Percentiles rank a stretch among this genome's conserved stretches.
phyloP scores from a whole-genome alignment of 2,329 filamentous ascomycete species.

The Claviceps monticola region DNA sequence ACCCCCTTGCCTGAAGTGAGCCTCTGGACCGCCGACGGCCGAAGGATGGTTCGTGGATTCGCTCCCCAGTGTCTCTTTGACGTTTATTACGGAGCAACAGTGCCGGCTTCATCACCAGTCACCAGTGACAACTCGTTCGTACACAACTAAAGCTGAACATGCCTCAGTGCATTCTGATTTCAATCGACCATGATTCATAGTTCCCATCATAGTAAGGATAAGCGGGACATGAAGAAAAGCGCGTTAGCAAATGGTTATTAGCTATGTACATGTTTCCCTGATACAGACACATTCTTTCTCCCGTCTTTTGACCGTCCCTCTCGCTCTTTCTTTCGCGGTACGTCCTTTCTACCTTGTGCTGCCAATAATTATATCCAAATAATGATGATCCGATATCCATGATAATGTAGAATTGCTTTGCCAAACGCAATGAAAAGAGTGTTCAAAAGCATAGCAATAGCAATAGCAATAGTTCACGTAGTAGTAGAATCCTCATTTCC shows the following conservation, averaged over 20 bases:
- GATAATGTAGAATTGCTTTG: not conserved
- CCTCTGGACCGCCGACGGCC: too few relatives aligned
- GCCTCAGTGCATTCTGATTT: too few relatives aligned
- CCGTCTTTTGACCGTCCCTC: not conserved
- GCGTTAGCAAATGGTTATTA: not conserved
- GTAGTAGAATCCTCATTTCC: not conserved
- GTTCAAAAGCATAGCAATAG: not conserved
- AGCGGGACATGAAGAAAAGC: too few relatives aligned
- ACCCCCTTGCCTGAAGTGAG: too few relatives aligned
- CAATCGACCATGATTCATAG: too few relatives aligned
- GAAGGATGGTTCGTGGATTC: too few relatives aligned
- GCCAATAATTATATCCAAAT: not conserved
- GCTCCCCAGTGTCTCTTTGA: too few relatives aligned
- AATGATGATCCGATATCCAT: not conserved
- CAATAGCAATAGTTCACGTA: too few relatives aligned
- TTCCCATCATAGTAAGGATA: not conserved
- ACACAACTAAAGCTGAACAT: too few relatives aligned
- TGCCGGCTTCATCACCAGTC: too few relatives aligned
- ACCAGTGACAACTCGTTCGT: too few relatives aligned
- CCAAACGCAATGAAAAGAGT: not conserved
- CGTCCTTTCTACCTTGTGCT: not conserved
- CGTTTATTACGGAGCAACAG: too few relatives aligned
- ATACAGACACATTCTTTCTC: not conserved
- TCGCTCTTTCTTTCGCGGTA: not conserved
- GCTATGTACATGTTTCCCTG: not conserved